Evolutionary conservation across 2,329 filamentous ascomycete genomes (phyloP), one percentile per base, ranked within the genome.

Genomic region (Colletotrichum incanum): DNA sequence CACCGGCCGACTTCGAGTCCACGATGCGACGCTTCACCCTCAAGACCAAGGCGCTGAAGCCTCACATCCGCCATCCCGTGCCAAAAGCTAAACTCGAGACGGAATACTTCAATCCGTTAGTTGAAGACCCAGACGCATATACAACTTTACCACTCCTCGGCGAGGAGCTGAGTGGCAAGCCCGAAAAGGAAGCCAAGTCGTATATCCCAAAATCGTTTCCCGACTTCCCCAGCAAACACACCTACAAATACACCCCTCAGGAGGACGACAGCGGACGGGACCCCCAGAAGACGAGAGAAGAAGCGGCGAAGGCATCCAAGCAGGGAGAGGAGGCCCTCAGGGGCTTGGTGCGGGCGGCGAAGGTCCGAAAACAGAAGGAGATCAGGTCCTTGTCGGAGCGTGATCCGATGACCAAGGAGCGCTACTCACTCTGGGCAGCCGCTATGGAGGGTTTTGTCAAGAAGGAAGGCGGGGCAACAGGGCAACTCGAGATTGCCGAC

Each of bases 321-420:
- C 89, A 91, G 73, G 90, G 88, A 2, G 90, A 92, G 77, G 88
- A 90, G 72, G 90, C 90, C 1, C 82, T 92, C 4, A 82, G 90
- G 37, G 83, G 87, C 9, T 82, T 92, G 23, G 87, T 91, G 37
- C 86, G 89, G 28, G 89, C 90, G 23, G 89, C 88, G 67, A 92
- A 92, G 79, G 87, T 90, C 75, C 88, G 90, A 61, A 90, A 89
- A 75, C 89, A 92, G 75, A 92, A 92, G 78, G 90, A 91, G 76
- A 86, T 91, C 54, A 90, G 88, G 75, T 84, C 86, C 2, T 80
- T 87, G 2, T 89, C 90, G 2, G 84, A 88, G 74, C 84, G 85
- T 65, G 86, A 90, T 75, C 78, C 81, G 2, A 81, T 86, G 26
- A 88, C 86, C 55, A 88, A 87, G 75, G 84, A 88, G 73, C 84